A percentile compares a stretch with the other conserved stretches of the same genome.
These are phyloP conservation scores for Leucaena leucocephala DNA, from an alignment of 306 rosid genomes.

Conservation along the genomic window DNA sequence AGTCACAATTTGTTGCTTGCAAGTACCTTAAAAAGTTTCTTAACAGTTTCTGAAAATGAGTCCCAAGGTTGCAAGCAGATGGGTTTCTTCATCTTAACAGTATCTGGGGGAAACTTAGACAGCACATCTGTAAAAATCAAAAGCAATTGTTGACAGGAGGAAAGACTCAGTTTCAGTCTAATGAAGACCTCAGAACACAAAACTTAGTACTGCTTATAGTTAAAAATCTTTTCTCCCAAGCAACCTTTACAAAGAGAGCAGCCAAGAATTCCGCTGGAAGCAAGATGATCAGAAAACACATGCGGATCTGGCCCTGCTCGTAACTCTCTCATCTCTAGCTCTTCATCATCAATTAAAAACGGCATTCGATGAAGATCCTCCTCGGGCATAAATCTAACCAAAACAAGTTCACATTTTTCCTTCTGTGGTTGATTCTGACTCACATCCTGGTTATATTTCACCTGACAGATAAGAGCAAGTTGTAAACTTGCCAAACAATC, in stretches of 20 bases:
- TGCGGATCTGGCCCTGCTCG: slow-evolving; percentile 54
- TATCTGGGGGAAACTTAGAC: slow-evolving; percentile 81
- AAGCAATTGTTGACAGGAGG: slow-evolving; percentile 26
- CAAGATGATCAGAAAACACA: slow-evolving; percentile 64
- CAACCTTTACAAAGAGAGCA: slow-evolving; percentile 87
- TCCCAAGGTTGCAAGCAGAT: slow-evolving; percentile 87
- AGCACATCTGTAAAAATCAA: slow-evolving; percentile 62
- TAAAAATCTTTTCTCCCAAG: slow-evolving; percentile 33
- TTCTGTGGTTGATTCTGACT: slow-evolving; percentile 44
- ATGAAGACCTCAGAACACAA: slow-evolving; percentile 24
- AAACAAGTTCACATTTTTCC: slow-evolving; percentile 71
- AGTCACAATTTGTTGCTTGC: slow-evolving; percentile 8
- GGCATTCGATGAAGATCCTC: slow-evolving; percentile 54
- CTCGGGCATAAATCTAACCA: slow-evolving; percentile 50
- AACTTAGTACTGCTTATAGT: slow-evolving; percentile 9
- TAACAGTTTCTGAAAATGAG: slow-evolving; percentile 75
- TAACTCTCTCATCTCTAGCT: slow-evolving; percentile 76
- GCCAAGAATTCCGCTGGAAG: slow-evolving; percentile 54
- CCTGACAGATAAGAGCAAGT: slow-evolving; percentile 53
- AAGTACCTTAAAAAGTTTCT: slow-evolving; percentile 91
- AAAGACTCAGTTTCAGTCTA: slow-evolving; percentile 29
- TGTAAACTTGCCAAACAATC: slow-evolving; percentile 27
- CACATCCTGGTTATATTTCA: slow-evolving; percentile 44
- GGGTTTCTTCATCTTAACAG: slow-evolving; percentile 92
- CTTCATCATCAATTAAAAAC: slow-evolving; percentile 84